A percentile compares a stretch with the other conserved stretches of the same genome.
Evolutionary conservation across 1,284 basidiomycete genomes (phyloP).

Genomic region (Testicularia cyperi): DNA sequence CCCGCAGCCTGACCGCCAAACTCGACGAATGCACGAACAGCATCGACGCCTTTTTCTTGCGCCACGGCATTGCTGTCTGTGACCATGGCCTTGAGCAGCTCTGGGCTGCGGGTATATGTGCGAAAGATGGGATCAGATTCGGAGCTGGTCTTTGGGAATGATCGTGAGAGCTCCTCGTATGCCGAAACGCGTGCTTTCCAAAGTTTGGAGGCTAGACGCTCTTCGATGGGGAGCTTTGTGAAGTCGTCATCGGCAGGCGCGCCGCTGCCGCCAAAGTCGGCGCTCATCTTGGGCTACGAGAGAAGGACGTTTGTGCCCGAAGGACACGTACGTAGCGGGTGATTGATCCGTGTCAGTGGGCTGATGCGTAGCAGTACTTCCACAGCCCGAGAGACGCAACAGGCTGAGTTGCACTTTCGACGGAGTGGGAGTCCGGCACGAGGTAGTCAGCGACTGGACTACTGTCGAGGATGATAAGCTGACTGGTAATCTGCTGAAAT

Average conservation of each 20-base stretch:
- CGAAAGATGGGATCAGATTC: constrained; percentile 92
- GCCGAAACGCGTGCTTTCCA: constrained; percentile 97
- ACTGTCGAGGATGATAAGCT: too few relatives aligned
- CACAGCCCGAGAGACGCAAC: too few relatives aligned
- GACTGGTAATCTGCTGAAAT: too few relatives aligned
- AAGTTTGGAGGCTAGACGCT: constrained; percentile 73
- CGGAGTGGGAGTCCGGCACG: too few relatives aligned
- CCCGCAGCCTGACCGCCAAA: constrained; percentile 81
- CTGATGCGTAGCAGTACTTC: too few relatives aligned
- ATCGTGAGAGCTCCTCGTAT: constrained; percentile 74
- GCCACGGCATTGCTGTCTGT: constrained; percentile 90
- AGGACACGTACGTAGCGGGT: too few relatives aligned
- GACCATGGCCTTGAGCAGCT: constrained; percentile 61
- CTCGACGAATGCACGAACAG: constrained; percentile 73
- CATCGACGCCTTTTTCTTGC: constrained; percentile 93
- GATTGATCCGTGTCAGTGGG: too few relatives aligned
- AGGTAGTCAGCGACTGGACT: too few relatives aligned
- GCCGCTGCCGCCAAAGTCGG: constrained; percentile 34
- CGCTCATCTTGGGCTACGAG: constrained; percentile 24
- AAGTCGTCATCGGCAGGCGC: constrained; percentile 79
- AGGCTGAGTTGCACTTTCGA: too few relatives aligned
- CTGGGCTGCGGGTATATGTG: constrained; percentile 74
- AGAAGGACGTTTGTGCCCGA: too few relatives aligned
- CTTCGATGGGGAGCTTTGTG: constrained; percentile 74
- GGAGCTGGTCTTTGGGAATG: constrained; percentile 67